Evolutionary conservation across 805 yeast species (phyloP), one percentile per base, ranked within the genome.

Genomic region (Starmerella kuoi): DNA sequence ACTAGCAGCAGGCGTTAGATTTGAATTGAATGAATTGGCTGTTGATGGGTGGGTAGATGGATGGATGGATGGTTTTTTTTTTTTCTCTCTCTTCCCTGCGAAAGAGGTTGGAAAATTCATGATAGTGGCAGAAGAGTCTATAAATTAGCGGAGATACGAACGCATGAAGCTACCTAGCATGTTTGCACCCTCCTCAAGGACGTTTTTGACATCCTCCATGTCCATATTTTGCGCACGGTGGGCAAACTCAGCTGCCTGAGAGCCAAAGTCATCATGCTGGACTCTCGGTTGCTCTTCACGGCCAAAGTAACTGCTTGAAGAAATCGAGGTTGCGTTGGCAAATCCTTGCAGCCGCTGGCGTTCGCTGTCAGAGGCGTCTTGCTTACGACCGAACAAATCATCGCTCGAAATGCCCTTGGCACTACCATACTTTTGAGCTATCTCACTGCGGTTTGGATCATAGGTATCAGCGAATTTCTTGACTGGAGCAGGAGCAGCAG

Each of bases 391-490:
- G 61, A 91, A 91, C 56, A 74, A 76, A 65, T 87, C 93, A 63
- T 91, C 97, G 2, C 96, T 87, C 0, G 97, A 91, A 49, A 91
- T 91, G 37, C 87, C 95, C 70, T 84, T 88, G 60, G 87, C 95
- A 31, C 66, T 67, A 43, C 96, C 96, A 59, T 73, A 91, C 65
- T 85, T 83, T 55, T 51, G 55, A 8, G 57, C 57, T 12, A 59
- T 52, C 41, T 56, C 63, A 33, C 59, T 52, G 12, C 50, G 48
- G 30, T 51, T 30, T 6, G 57, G 46, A 40, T 51, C 52, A 44
- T 55, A 49, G 15, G 43, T 48, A 49, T 91, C 91, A 59, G 83
- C 77, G 48, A 31, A 37, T 42, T 47, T 40, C 47, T 49, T 38
- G 34, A 47, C 49, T 38, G 50, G 31, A 38, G 42, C 40, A 38